Evolutionary conservation across 139 green algal genomes (phyloP).

Genomic region (Penium margaritaceum): DNA sequence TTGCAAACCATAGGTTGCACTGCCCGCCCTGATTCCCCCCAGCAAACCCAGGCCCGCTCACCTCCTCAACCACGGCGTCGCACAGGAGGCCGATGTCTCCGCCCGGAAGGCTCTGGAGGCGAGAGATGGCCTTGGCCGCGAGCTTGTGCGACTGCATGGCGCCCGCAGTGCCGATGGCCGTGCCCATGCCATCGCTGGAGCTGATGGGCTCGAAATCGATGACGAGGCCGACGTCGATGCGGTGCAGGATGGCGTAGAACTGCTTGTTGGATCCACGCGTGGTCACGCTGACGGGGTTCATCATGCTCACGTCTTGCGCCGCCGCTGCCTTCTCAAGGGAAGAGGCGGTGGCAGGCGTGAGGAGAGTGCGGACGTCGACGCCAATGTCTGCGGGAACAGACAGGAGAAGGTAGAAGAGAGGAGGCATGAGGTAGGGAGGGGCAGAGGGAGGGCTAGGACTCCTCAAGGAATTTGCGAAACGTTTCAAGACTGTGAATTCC

Average conservation of each 20-base stretch:
- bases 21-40: no score
- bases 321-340: constrained; percentile 40
- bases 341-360: constrained; percentile 22
- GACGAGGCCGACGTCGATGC: constrained; percentile 44
- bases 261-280: constrained; percentile 17
- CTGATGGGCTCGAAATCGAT: constrained; percentile 45
- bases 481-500: no score
- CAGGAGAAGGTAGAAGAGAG: no score
- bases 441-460: no score
- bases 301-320: constrained; percentile 34
- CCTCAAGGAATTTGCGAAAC: no score
- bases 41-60: no score
- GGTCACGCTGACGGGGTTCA: constrained; percentile 41
- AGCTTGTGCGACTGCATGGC: constrained; percentile 47
- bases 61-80: constrained; percentile 47
- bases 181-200: constrained; percentile 13
- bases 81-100: constrained; percentile 42
- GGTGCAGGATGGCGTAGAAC: constrained; percentile 47
- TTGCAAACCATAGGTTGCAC: no score
- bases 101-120: constrained; percentile 37
- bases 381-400: constrained; percentile 32
- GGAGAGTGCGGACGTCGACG: constrained; percentile 38
- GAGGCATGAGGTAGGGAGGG: no score
- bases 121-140: constrained; percentile 37
- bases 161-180: constrained; percentile 31